Evolutionary conservation across 2,329 filamentous ascomycete species (phyloP).

Genomic region (Venturia oleaginea): DNA sequence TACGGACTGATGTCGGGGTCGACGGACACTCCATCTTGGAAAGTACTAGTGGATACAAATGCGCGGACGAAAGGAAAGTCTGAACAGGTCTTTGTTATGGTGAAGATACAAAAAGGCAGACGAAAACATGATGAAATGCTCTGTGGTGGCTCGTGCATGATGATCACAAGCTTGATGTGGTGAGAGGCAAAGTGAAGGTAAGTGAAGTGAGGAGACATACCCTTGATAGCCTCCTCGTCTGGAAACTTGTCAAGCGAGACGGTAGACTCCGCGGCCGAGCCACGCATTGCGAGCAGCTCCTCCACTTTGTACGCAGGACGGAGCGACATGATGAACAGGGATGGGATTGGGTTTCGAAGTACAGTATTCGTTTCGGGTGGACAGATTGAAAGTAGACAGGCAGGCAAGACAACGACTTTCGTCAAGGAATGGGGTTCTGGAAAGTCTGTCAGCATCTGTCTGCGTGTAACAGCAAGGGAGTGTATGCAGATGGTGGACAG

Average conservation of each 20-base stretch:
- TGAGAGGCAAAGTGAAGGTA: neutral
- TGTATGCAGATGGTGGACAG: neutral
- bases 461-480: neutral
- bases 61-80: neutral
- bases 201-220: constrained; percentile 20
- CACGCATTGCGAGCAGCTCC: constrained; percentile 32
- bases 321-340: neutral
- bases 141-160: constrained; percentile 8
- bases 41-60: neutral
- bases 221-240: constrained; percentile 34
- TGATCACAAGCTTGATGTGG: neutral
- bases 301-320: constrained; percentile 29
- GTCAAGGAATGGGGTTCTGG: constrained; percentile 12
- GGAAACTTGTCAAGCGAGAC: constrained; percentile 33
- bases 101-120: neutral
- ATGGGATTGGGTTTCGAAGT: neutral
- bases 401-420: constrained; percentile 3
- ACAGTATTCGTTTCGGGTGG: neutral
- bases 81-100: neutral
- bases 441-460: neutral
- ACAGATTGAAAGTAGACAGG: neutral
- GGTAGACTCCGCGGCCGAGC: constrained; percentile 33
- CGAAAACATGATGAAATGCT: neutral
- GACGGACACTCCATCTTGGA: neutral
- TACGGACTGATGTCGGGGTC: neutral